Evolutionary conservation across 1,139 yeast genomes (phyloP).

Genomic region (Starmera stellimalicola): DNA sequence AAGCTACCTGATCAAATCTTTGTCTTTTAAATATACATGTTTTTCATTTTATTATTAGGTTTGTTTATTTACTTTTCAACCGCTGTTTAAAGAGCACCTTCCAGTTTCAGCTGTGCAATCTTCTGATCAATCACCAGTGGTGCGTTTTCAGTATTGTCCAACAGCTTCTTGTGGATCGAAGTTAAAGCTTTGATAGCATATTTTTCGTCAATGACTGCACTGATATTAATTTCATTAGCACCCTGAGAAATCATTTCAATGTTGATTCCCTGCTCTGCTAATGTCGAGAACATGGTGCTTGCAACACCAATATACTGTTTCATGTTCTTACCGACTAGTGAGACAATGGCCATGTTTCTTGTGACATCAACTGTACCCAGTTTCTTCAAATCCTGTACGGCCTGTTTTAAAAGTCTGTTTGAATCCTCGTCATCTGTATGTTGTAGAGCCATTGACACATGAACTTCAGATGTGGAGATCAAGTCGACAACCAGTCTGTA

Average conservation of each 20-base stretch:
- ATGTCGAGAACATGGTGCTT: constrained; percentile 89
- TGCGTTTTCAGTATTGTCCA: constrained; percentile 29
- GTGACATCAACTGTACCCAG: constrained; percentile 88
- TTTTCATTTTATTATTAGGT: not conserved
- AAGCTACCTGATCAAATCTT: constrained; percentile 91
- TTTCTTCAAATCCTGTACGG: constrained; percentile 65
- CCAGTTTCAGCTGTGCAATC: constrained; percentile 24
- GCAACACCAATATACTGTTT: constrained; percentile 95
- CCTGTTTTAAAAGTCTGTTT: constrained; percentile 45
- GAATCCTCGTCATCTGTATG: constrained; percentile 58
- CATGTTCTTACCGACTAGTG: constrained; percentile 95
- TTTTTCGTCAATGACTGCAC: constrained; percentile 81
- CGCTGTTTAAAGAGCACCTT: constrained; percentile 3
- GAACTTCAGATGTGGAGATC: constrained; percentile 95
- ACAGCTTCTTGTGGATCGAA: constrained; percentile 71
- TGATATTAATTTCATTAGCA: constrained; percentile 93
- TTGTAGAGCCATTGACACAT: constrained; percentile 94
- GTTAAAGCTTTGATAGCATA: constrained; percentile 82
- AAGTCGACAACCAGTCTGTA: constrained; percentile 86
- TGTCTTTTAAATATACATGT: constrained; percentile 40
- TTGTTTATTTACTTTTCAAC: constrained; percentile 1
- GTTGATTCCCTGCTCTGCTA: constrained; percentile 87
- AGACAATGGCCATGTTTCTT: constrained; percentile 79
- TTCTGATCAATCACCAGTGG: constrained; percentile 21
- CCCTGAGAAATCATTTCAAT: constrained; percentile 98